phyloP scores from a whole-genome alignment of 2,329 filamentous ascomycete genomes.

The Aureobasidium melanogenum region DNA sequence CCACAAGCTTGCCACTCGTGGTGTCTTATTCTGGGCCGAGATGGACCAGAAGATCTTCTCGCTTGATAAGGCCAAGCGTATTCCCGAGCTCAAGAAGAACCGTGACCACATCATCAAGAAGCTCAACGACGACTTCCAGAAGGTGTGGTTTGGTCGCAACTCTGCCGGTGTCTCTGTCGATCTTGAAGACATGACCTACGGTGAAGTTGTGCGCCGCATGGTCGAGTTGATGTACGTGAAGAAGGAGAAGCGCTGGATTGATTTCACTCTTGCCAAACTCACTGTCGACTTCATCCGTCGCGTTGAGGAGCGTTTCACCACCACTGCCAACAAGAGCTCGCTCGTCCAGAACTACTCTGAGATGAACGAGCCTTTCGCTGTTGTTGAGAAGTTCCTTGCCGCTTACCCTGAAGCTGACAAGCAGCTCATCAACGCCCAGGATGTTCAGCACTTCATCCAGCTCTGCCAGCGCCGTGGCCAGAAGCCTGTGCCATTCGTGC shows the following conservation, averaged over 20 bases:
- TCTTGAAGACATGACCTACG: slow-evolving; percentile 92
- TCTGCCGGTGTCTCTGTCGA: slow-evolving; percentile 71
- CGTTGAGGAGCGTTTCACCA: slow-evolving; percentile 90
- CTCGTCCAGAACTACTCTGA: slow-evolving; percentile 85
- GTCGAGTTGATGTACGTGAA: slow-evolving; percentile 86
- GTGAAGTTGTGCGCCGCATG: slow-evolving; percentile 76
- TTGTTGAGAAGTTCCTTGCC: slow-evolving; percentile 69
- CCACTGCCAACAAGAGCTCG: slow-evolving; percentile 61
- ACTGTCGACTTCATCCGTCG: slow-evolving; percentile 95
- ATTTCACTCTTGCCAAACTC: slow-evolving; percentile 69
- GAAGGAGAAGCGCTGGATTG: slow-evolving; percentile 87
- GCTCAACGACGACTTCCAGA: slow-evolving; percentile 92
- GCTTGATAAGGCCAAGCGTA: slow-evolving; percentile 86
- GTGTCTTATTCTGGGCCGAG: slow-evolving; percentile 94
- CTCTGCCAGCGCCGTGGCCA: slow-evolving; percentile 86
- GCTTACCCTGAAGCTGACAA: slow-evolving; percentile 78
- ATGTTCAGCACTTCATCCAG: slow-evolving; percentile 92
- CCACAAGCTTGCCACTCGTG: slow-evolving; percentile 94
- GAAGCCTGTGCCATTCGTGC: slow-evolving; percentile 95
- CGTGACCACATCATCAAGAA: slow-evolving; percentile 90
- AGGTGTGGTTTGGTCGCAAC: slow-evolving; percentile 92
- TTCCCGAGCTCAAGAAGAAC: slow-evolving; percentile 79
- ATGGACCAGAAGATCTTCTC: slow-evolving; percentile 99
- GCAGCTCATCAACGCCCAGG: slow-evolving; percentile 95
- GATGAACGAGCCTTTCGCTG: slow-evolving; percentile 69